Conservation (phyloP, 2,329 filamentous ascomycete species). For the Phialophora verrucosa region DNA sequence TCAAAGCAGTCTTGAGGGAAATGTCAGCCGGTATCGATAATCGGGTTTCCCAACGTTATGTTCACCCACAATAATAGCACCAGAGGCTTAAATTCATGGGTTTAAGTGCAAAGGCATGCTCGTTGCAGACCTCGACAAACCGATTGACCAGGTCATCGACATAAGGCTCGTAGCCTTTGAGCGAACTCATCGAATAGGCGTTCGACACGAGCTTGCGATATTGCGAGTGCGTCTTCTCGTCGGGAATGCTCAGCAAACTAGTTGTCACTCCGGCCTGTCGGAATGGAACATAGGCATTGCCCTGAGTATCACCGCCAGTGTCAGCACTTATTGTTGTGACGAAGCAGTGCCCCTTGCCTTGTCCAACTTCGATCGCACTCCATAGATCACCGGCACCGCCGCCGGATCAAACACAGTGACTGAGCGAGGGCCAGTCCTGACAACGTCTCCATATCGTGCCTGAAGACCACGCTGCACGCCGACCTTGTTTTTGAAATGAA, state of each 20-base stretch:
- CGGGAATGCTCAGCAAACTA: conserved; percentile 76
- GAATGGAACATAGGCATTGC: conserved; percentile 19
- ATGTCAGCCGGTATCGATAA: conserved; percentile 8
- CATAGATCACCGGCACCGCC: conserved; percentile 39
- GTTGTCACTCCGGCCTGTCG: conserved; percentile 68
- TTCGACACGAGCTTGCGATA: conserved; percentile 75
- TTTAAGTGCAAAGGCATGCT: conserved; percentile 38
- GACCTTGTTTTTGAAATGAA: conserved; percentile 27
- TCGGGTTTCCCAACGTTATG: conserved; percentile 40
- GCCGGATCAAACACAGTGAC: conserved; percentile 39
- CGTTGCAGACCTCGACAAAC: conserved; percentile 53
- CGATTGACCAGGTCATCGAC: conserved; percentile 75
- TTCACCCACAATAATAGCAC: conserved; percentile 42
- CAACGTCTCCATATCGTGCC: conserved; percentile 38
- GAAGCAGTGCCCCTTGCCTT: conserved; percentile 13
- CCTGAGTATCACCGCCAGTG: neutral
- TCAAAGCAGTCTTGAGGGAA: conserved; percentile 40
- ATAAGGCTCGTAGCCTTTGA: conserved; percentile 64
- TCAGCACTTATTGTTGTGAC: neutral
- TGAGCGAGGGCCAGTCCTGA: conserved; percentile 41
- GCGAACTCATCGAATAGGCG: conserved; percentile 58
- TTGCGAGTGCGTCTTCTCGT: conserved; percentile 75
- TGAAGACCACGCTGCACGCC: conserved; percentile 26
- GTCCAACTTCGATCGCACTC: conserved; percentile 21
- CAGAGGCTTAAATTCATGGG: conserved; percentile 25